A percentile compares a stretch with the other conserved stretches of the same genome.
Evolutionary conservation across 768 basidiomycete species (phyloP).

Genomic region (Vararia minispora): DNA sequence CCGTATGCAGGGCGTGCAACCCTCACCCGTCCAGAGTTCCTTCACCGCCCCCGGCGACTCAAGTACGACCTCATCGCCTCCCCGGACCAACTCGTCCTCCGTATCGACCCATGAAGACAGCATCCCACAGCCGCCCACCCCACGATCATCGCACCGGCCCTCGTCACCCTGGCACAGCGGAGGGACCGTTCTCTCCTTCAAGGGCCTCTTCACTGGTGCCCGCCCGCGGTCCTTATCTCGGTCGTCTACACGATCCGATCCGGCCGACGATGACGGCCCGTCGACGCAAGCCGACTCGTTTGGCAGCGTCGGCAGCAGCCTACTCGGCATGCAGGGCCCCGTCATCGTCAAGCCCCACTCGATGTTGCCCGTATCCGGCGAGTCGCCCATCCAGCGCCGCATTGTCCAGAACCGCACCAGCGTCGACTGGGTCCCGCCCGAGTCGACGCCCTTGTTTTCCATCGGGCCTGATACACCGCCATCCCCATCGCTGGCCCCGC

Average conservation of each 20-base stretch:
- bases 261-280: conserved; percentile 16
- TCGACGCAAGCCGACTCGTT: conserved; percentile 41
- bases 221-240: conserved; percentile 50
- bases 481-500: conserved; percentile 19
- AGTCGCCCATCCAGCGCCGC: conserved; percentile 9
- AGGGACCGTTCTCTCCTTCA: conserved; percentile 50
- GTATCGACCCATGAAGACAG: not conserved
- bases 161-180: conserved; percentile 16
- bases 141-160: conserved; percentile 16
- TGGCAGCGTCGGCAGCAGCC: conserved; percentile 39
- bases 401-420: conserved; percentile 13
- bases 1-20: conserved; percentile 48
- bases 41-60: conserved; percentile 8
- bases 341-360: conserved; percentile 15
- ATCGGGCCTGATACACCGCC: conserved; percentile 12
- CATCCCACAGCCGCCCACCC: conserved; percentile 18
- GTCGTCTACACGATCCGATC: conserved; percentile 23
- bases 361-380: conserved; percentile 11
- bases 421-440: conserved; percentile 9
- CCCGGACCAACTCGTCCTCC: not conserved
- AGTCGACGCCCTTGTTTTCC: conserved; percentile 16
- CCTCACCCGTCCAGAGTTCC: conserved; percentile 18
- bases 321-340: conserved; percentile 38
- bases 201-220: conserved; percentile 40
- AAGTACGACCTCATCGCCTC: not conserved